Conservation (phyloP, 108 stramenopile species). For the Cyclotella baltica region DNA sequence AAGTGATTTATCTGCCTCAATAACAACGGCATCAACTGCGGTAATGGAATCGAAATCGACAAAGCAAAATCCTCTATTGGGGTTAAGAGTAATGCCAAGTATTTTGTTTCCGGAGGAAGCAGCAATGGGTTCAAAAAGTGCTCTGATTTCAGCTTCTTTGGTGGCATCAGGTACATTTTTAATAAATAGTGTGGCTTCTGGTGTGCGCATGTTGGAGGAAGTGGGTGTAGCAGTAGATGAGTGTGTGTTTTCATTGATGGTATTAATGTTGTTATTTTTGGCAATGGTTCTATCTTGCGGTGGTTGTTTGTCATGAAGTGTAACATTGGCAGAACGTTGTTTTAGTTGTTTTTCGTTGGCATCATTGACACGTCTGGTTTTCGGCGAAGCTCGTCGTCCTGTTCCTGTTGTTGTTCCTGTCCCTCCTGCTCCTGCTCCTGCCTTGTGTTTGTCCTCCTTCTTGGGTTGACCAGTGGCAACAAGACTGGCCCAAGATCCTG, state of each 20-base stretch:
- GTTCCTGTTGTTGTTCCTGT: no score
- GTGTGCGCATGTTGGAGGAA: conserved; percentile 54
- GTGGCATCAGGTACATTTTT: conserved; percentile 76
- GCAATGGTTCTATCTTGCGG: conserved; percentile 37
- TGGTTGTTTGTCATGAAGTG: conserved; percentile 18
- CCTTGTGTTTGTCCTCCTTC: conserved; percentile 26
- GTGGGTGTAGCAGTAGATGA: conserved; percentile 14
- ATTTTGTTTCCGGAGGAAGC: conserved; percentile 63
- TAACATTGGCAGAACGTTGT: no score
- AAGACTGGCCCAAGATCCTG: conserved; percentile 87
- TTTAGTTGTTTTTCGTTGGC: no score
- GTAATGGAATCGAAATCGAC: conserved; percentile 81
- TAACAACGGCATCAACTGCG: conserved; percentile 73
- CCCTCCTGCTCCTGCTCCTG: no score
- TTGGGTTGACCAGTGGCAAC: conserved; percentile 66
- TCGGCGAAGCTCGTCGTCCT: conserved; percentile 35
- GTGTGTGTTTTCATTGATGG: neutral
- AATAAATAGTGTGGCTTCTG: conserved; percentile 86
- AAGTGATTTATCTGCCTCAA: conserved; percentile 37
- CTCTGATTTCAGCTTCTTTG: conserved; percentile 76
- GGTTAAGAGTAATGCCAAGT: conserved; percentile 73
- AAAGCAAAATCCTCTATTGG: conserved; percentile 79
- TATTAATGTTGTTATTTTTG: no score
- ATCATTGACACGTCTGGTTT: conserved; percentile 22
- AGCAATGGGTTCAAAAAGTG: conserved; percentile 82